Percentiles rank a stretch among this genome's conserved stretches.
Conservation (phyloP, 108 stramenopile species). For the Stephanodiscus triporus region DNA sequence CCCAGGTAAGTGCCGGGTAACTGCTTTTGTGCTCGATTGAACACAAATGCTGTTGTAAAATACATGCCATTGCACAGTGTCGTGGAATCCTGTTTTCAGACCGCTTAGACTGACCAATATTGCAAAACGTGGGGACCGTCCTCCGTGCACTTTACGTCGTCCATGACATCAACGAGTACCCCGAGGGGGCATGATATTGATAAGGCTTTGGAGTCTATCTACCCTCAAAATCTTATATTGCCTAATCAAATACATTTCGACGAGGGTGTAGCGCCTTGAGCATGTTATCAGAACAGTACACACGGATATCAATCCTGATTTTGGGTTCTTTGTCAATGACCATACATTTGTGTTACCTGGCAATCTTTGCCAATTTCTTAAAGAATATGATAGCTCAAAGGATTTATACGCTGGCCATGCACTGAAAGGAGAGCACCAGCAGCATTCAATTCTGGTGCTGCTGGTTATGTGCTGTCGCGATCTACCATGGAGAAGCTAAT, state of each 20-base stretch:
- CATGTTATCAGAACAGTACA: constrained; percentile 70
- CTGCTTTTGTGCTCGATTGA: background rate
- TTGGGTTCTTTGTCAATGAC: constrained; percentile 92
- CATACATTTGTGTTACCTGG: constrained; percentile 88
- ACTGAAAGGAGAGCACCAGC: constrained; percentile 59
- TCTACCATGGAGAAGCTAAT: constrained; percentile 73
- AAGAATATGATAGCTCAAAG: constrained; percentile 49
- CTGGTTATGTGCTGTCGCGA: constrained; percentile 83
- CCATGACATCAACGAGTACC: constrained; percentile 67
- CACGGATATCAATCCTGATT: constrained; percentile 76
- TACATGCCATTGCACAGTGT: constrained; percentile 59
- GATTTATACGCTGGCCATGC: constrained; percentile 87
- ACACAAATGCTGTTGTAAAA: background rate
- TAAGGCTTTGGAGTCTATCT: constrained; percentile 24
- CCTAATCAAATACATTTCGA: constrained; percentile 64
- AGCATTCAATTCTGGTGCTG: constrained; percentile 87
- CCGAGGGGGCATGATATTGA: constrained; percentile 47
- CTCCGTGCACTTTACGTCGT: constrained; percentile 78
- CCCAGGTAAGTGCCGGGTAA: constrained; percentile 31
- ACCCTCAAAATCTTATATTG: constrained; percentile 75
- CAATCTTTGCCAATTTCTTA: constrained; percentile 77
- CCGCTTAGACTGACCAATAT: constrained; percentile 67
- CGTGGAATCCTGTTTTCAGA: constrained; percentile 74
- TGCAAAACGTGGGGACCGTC: constrained; percentile 82
- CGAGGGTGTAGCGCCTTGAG: constrained; percentile 68